Percentiles rank a stretch among this genome's conserved stretches.
Evolutionary conservation across 129 eudicot genomes (phyloP).

Genomic region (Lactuca sativa): DNA sequence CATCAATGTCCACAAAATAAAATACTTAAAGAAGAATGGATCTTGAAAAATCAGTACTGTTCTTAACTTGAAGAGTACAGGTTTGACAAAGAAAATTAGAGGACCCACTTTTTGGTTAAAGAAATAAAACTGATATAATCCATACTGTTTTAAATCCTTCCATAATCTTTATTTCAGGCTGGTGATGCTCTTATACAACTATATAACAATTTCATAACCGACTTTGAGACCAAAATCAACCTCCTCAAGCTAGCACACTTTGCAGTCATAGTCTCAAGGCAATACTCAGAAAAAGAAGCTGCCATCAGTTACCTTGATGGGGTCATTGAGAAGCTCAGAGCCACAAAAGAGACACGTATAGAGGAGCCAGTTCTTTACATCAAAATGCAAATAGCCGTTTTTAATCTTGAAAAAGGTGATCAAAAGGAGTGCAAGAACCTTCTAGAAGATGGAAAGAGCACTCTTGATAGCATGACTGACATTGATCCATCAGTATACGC

Average conservation of each 20-base stretch:
- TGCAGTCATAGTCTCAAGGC: constrained; percentile 85
- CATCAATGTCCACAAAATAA: background rate
- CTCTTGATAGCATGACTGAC: constrained; percentile 93
- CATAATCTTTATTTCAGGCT: constrained; percentile 55
- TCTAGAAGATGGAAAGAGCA: constrained; percentile 78
- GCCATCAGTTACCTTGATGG: constrained; percentile 72
- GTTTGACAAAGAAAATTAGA: too few species aligned
- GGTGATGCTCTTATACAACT: constrained; percentile 91
- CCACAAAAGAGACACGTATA: constrained; percentile 60
- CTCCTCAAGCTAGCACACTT: constrained; percentile 96
- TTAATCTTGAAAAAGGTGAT: constrained; percentile 80
- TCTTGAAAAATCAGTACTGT: too few species aligned
- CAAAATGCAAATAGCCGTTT: constrained; percentile 72
- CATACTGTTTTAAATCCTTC: too few species aligned
- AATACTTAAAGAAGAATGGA: too few species aligned
- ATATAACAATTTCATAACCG: constrained; percentile 70
- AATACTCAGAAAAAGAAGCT: constrained; percentile 77
- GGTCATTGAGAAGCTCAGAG: constrained; percentile 71
- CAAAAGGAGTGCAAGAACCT: constrained; percentile 87
- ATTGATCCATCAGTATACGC: constrained; percentile 96
- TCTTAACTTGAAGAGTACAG: too few species aligned
- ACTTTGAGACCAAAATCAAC: constrained; percentile 92
- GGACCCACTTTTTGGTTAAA: too few species aligned
- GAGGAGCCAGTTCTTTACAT: constrained; percentile 78
- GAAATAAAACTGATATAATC: too few species aligned